Base-by-base conservation (phyloP, 129 eudicot species). In the Gnaphalium uliginosum region DNA sequence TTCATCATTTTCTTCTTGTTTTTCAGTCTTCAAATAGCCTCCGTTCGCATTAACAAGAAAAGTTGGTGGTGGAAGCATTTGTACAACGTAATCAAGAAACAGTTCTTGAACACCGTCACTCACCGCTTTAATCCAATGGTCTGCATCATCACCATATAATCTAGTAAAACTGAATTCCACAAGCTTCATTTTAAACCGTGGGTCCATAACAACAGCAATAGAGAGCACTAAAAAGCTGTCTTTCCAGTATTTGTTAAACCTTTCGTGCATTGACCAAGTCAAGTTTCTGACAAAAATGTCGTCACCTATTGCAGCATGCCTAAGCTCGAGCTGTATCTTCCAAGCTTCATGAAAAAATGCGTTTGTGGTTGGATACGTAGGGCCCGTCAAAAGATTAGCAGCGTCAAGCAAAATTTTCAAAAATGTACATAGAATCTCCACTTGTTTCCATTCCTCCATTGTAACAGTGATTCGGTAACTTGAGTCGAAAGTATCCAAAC, bases 151-250 rank as follows among this genome's bases (percentile, higher is more conserved):
- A 21, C 87, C 87, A 5, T 84, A 94, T 6, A 94, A 81, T 66
- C 83, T 88, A 37, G 68, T 4, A 54, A 87, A 87, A 79, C 81
- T 74, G 75, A 78, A 81, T 4, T 87, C 88, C 43, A 94, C 88
- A 9, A 87, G 81, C 85, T 81, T 81, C 90, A 90, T 82, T 71
- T 94, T 94, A 75, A 74, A 87, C 50, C 97, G 85, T 0, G 99
- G 99, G 66, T 94, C 99, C 99, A 94, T 82, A 64, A 81, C 87
- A 18, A 82, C 94, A 24, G 99, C 91, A 65, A 83, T 78, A 0
- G 96, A 88, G 26, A 91, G 69, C 39, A 87, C 86, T 15, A 87
- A 74, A 68, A 48, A 79, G 53, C 87, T 85, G 33, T 87, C 89
- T 13, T 83, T 85, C 99, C 99, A 94, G 74, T 85, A 91, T 21